Percentiles rank a stretch among this genome's conserved stretches.
phyloP scores from a whole-genome alignment of 1,284 basidiomycete species.

The Sanghuangporus sanghuang region DNA sequence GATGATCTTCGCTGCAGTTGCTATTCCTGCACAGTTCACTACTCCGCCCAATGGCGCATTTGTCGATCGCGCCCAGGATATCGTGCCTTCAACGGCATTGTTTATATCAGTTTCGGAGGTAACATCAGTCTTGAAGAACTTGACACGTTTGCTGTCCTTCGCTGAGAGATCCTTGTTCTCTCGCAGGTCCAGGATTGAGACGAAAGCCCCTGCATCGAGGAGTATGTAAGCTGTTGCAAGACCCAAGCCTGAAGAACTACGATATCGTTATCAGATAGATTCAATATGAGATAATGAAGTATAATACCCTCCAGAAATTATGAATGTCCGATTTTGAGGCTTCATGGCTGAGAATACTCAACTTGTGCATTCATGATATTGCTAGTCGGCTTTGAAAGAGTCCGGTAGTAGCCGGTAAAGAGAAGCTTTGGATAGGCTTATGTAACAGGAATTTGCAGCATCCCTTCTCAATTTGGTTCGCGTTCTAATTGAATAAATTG shows the following conservation, averaged over 20 bases:
- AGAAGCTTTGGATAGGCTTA: too few species aligned
- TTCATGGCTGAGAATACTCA: slow-evolving; percentile 41
- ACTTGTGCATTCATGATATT: not conserved
- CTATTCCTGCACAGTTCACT: slow-evolving; percentile 51
- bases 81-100: slow-evolving; percentile 20
- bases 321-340: slow-evolving; percentile 42
- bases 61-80: slow-evolving; percentile 39
- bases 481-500: too few species aligned
- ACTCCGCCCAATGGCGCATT: slow-evolving; percentile 45
- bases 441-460: too few species aligned
- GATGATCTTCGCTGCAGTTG: slow-evolving; percentile 35
- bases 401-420: too few species aligned
- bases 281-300: not conserved
- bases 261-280: not conserved
- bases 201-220: slow-evolving; percentile 35
- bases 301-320: slow-evolving; percentile 48
- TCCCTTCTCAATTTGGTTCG: too few species aligned
- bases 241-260: slow-evolving; percentile 49
- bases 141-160: slow-evolving; percentile 28
- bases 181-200: slow-evolving; percentile 45
- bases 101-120: slow-evolving; percentile 17
- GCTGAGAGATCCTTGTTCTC: slow-evolving; percentile 25
- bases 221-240: slow-evolving; percentile 44
- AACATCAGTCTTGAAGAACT: slow-evolving; percentile 36
- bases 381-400: not conserved